Evolutionary conservation across 805 yeast genomes (phyloP), one percentile per base, ranked within the genome.

Genomic region (Myxozyma vanderwaltii): DNA sequence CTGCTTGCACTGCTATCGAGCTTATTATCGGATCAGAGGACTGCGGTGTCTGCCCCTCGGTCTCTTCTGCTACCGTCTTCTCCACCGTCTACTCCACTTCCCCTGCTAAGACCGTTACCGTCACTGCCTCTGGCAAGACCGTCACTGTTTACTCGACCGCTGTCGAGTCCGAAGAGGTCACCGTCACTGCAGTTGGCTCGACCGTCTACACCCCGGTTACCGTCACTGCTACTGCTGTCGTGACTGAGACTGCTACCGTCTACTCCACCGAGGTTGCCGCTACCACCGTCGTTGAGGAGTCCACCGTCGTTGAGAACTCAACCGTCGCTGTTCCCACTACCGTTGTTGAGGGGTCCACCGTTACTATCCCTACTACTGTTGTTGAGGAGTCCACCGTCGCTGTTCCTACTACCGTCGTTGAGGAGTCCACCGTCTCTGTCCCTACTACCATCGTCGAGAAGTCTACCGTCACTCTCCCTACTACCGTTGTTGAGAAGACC

Each of bases 71-170:
- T 29, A 54, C 56, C 49, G 56, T 46, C 31, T 19, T 23, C 48
- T 36, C 54, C 8, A 41, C 57, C 51, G 50, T 26, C 39, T 19
- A 19, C 24, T 35, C 50, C 41, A 21, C 47, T 21, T n/a, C 44
- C 33, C 51, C 60, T 6, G 45, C 56, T 43, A 49, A 46, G 29
- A 61, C 68, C 38, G 63, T 65, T 45, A 54, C 67, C 27, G 63
- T 44, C 26, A 23, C 33, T 17, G 51, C 15, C 36, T 21, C 24
- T 12, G 51, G 19, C 36, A n/a, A 35, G 17, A 29, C 51, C 38
- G 49, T 45, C 21, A 45, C 49, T 45, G 52, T 36, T 15, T 49
- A 58, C 27, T 46, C 56, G n/a, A 52, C 63, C 31, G 57, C 58
- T 31, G 40, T 56, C 13, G 56, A 56, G 50, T 41, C 66, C 29